Evolutionary conservation across 805 yeast species (phyloP).

Genomic region (Teunomyces kruisii): DNA sequence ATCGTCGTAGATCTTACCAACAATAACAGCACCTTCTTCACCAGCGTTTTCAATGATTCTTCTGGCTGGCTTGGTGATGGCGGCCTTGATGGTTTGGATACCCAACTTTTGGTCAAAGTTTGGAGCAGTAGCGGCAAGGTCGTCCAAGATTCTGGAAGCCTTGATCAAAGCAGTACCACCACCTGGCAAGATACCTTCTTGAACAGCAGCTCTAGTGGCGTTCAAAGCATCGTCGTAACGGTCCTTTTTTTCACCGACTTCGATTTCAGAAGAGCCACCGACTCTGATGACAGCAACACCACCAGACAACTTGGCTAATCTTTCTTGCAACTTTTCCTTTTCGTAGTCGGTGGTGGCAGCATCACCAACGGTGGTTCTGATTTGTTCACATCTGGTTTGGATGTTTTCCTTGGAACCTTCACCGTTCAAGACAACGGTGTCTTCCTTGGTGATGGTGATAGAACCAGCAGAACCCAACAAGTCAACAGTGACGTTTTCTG

Average conservation of each 20-base stretch:
- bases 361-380: constrained; percentile 76
- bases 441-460: constrained; percentile 90
- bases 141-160: constrained; percentile 77
- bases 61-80: constrained; percentile 93
- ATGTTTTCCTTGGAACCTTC: constrained; percentile 82
- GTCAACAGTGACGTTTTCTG: constrained; percentile 89
- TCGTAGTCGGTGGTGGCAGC: constrained; percentile 84
- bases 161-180: constrained; percentile 98
- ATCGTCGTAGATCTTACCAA: constrained; percentile 74
- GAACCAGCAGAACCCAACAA: constrained; percentile 91
- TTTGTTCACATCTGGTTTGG: constrained; percentile 88
- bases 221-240: constrained; percentile 97
- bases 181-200: constrained; percentile 98
- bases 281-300: constrained; percentile 98
- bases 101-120: constrained; percentile 98
- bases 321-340: constrained; percentile 94
- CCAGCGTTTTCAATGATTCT: constrained; percentile 96
- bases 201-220: constrained; percentile 98
- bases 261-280: constrained; percentile 96
- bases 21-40: constrained; percentile 95
- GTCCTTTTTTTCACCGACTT: constrained; percentile 99
- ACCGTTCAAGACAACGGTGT: constrained; percentile 91
- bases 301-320: constrained; percentile 94
- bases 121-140: constrained; percentile 57
- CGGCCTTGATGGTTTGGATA: constrained; percentile 87